These are phyloP conservation scores for Yarrowia osloensis DNA, from an alignment of 805 yeast species.

Conservation along the genomic window DNA sequence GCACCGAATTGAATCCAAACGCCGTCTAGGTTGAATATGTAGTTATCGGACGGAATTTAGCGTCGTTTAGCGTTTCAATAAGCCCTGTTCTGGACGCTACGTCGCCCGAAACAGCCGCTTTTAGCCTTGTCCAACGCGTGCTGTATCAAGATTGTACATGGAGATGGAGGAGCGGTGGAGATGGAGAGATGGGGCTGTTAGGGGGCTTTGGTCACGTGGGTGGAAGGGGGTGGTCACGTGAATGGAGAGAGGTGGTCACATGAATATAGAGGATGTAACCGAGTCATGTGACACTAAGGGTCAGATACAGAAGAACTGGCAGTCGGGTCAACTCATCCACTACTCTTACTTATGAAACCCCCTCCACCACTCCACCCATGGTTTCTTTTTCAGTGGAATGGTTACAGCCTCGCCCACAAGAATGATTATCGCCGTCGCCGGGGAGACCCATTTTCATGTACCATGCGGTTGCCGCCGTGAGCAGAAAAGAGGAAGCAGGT, in stretches of 20 bases:
- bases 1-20: conserved; percentile 10
- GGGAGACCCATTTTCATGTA: conserved; percentile 1
- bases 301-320: too few relatives aligned
- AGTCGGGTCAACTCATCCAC: too few relatives aligned
- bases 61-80: conserved; percentile 1
- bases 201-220: not conserved
- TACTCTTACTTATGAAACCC: too few relatives aligned
- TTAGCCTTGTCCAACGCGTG: not conserved
- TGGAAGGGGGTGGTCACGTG: too few relatives aligned
- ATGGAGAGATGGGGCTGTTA: not conserved
- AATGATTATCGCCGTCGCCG: not conserved
- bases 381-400: conserved; percentile 10
- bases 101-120: conserved; percentile 2
- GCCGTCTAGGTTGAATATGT: not conserved
- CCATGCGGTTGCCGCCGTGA: not conserved
- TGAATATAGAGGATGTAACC: too few relatives aligned
- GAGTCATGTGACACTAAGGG: too few relatives aligned
- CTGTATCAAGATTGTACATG: not conserved
- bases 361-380: too few relatives aligned
- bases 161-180: not conserved
- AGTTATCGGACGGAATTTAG: conserved; percentile 4
- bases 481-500: not conserved
- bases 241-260: too few relatives aligned
- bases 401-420: not conserved
- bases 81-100: not conserved